Evolutionary conservation across 441 rosid genomes (phyloP).

Genomic region (Mallotus japonicus): DNA sequence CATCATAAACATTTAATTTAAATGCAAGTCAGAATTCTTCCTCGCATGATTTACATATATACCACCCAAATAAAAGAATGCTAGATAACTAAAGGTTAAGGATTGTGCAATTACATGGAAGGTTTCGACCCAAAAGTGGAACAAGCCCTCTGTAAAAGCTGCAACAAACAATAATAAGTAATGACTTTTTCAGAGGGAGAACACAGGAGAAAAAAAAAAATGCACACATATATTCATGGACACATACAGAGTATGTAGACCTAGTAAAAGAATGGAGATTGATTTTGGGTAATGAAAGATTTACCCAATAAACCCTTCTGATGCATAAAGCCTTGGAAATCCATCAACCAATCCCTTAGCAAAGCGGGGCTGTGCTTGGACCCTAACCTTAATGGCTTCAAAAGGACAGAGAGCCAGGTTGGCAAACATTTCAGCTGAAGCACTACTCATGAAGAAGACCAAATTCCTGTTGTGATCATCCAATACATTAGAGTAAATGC

Average conservation of each 20-base stretch:
- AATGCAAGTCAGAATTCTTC: neutral
- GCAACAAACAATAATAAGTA: conserved; percentile 30
- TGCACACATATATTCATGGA: too few relatives aligned
- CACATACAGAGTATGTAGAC: too few relatives aligned
- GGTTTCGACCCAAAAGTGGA: conserved; percentile 66
- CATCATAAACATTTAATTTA: neutral
- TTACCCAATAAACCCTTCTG: conserved; percentile 71
- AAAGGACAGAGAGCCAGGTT: conserved; percentile 71
- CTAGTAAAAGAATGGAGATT: neutral
- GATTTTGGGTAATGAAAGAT: neutral
- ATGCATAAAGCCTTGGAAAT: conserved; percentile 56
- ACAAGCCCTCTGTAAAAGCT: conserved; percentile 61
- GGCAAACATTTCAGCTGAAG: conserved; percentile 76
- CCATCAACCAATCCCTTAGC: conserved; percentile 78
- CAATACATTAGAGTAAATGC: conserved; percentile 53
- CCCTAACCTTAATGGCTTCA: conserved; percentile 70
- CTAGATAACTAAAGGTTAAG: neutral
- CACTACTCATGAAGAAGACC: conserved; percentile 70
- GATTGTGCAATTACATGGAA: conserved; percentile 59
- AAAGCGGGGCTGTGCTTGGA: conserved; percentile 66
- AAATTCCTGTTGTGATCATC: conserved; percentile 48
- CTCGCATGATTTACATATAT: neutral
- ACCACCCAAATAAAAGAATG: neutral
- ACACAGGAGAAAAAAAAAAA: neutral
- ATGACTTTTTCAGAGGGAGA: neutral